These are phyloP conservation scores for Bruguiera parviflora DNA, from an alignment of 345 rosid species.

Conservation along the genomic window DNA sequence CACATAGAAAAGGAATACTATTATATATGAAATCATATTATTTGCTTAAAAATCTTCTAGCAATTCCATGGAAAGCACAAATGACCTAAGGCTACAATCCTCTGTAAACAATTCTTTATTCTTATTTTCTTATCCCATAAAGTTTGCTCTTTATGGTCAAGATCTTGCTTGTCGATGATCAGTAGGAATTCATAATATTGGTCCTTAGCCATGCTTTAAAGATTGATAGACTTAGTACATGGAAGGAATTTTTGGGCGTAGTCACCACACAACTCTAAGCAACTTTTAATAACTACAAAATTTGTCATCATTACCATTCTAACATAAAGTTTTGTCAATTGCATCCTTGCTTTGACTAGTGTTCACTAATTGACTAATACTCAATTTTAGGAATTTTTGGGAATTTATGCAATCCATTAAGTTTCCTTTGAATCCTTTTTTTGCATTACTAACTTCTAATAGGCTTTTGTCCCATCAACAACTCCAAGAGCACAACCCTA, in stretches of 20 bases:
- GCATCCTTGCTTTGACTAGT: constrained; percentile 45
- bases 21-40: constrained; percentile 22
- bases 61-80: no score
- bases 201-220: constrained; percentile 35
- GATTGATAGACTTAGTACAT: constrained; percentile 68
- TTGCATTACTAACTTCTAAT: constrained; percentile 30
- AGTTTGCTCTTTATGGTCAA: no score
- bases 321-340: constrained; percentile 42
- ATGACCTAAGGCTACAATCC: no score
- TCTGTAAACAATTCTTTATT: no score
- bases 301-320: constrained; percentile 56
- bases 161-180: no score
- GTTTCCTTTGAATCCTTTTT: constrained; percentile 56
- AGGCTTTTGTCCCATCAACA: constrained; percentile 63
- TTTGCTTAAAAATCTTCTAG: constrained; percentile 19
- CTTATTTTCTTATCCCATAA: no score
- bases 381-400: no score
- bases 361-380: constrained; percentile 39
- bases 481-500: constrained; percentile 77
- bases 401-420: constrained; percentile 87
- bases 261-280: constrained; percentile 59
- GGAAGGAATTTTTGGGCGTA: constrained; percentile 60
- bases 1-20: constrained; percentile 16
- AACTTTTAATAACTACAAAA: constrained; percentile 55
- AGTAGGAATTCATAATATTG: no score